These are phyloP conservation scores for Ganoderma sinense DNA, from an alignment of 1,284 basidiomycete species.

Conservation along the genomic window DNA sequence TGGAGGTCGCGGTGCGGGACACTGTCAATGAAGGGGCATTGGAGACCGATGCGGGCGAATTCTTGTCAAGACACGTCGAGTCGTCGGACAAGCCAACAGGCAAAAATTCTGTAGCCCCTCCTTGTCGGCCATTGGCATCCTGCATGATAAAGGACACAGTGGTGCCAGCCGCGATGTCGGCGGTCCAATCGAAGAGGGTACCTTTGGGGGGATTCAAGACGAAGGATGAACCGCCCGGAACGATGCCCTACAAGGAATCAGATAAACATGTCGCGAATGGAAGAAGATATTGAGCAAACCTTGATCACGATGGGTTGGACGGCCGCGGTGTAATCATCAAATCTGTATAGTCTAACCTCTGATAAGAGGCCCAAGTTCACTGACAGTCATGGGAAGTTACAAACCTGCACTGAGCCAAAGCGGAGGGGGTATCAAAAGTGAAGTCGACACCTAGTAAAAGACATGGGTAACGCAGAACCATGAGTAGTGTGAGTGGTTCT, in stretches of 20 bases:
- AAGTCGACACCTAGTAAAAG: slow-evolving; percentile 50
- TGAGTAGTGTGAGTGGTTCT: neutral
- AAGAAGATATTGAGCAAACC: slow-evolving; percentile 46
- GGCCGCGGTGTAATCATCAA: slow-evolving; percentile 58
- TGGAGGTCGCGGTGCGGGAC: slow-evolving; percentile 18
- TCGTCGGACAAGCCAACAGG: slow-evolving; percentile 59
- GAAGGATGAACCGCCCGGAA: slow-evolving; percentile 67
- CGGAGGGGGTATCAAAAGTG: slow-evolving; percentile 55
- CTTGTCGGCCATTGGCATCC: slow-evolving; percentile 62
- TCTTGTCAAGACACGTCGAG: slow-evolving; percentile 56
- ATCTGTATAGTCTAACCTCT: slow-evolving; percentile 55
- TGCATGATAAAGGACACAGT: slow-evolving; percentile 66
- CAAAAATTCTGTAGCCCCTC: slow-evolving; percentile 63
- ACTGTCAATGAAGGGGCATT: slow-evolving; percentile 37
- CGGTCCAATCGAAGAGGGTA: slow-evolving; percentile 61
- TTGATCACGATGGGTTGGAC: slow-evolving; percentile 66
- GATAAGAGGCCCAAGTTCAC: neutral
- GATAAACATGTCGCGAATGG: neutral
- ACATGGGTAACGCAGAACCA: neutral
- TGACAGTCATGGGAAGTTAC: slow-evolving; percentile 1
- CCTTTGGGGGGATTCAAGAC: slow-evolving; percentile 54
- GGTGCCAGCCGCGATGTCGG: slow-evolving; percentile 66
- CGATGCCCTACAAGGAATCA: slow-evolving; percentile 54
- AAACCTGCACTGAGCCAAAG: slow-evolving; percentile 72
- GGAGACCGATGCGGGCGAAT: slow-evolving; percentile 58